Base-by-base conservation (phyloP, 192 early-diverging fungal species). In the Coemansia sp. region DNA sequence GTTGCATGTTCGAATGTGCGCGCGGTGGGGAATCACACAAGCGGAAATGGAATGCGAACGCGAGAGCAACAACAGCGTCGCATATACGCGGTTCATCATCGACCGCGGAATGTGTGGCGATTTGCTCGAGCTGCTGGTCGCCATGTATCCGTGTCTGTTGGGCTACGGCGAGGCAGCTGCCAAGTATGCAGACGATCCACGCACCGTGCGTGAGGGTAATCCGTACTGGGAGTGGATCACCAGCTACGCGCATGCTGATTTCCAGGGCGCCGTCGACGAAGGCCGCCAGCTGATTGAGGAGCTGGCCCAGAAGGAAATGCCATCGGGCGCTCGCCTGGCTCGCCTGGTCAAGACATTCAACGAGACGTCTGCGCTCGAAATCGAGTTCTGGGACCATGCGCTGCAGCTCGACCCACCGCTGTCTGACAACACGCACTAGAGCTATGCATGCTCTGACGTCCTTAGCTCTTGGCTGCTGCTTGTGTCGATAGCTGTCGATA, bases 31-130 rank as follows among this genome's bases (percentile, higher is more conserved):
- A 0, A 85, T 94, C n/a, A 71, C 83, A 0, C 65, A 76, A 22
- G 82, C 85, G 32, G 87, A 92, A 19, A 83, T 94, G 24, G 61
- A 87, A 24, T 65, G 55, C 28, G 89, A 90, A 0, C 79, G 76
- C 24, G 93, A 94, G 68, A 89, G 88, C 53, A 83, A 83, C 14
- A 80, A 78, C n/a, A 92, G 89, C 62, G 74, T 91, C 3, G 89
- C 93, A 1, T 94, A 94, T 73, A 93, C 93, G 1, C 87, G 93
- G 23, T 94, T 85, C 64, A 87, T 92, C 16, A 58, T 93, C 34
- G 93, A 94, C 32, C 85, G 85, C 28, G 90, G 89, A 62, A 66
- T 54, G 62, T 64, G 78, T n/a, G 91, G 93, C 11, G 89, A 89
- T 65, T 64, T 84, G 36, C 60, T 94, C 1, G 93, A 94, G 59